A percentile compares a stretch with the other conserved stretches of the same genome.
Evolutionary conservation across 129 eudicot genomes (phyloP).

Genomic region (Chrysanthemum lavandulifolium): DNA sequence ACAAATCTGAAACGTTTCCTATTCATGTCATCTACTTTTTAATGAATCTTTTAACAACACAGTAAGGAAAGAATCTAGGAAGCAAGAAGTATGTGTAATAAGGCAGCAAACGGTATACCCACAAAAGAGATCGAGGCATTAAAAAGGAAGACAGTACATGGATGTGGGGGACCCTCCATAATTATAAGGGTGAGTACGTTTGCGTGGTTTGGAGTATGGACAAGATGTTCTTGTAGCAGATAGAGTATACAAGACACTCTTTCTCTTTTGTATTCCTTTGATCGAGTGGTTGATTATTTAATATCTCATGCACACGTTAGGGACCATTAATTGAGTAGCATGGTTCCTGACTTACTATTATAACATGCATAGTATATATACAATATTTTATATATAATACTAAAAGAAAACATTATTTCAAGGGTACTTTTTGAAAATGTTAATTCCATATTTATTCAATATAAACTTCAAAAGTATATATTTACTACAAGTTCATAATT

Average conservation of each 20-base stretch:
- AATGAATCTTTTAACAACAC: too few relatives aligned
- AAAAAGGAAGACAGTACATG: not conserved
- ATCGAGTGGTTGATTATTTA: not conserved
- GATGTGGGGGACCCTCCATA: not conserved
- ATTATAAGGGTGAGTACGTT: not conserved
- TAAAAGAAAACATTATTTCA: too few relatives aligned
- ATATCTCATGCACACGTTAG: constrained; percentile 5
- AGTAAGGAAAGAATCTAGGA: not conserved
- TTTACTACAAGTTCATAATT: too few relatives aligned
- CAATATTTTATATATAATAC: too few relatives aligned
- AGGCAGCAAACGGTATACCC: not conserved
- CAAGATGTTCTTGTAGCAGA: not conserved
- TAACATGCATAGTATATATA: too few relatives aligned
- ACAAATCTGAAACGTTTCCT: not conserved
- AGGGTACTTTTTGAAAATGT: too few relatives aligned
- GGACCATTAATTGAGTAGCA: not conserved
- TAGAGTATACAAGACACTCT: constrained; percentile 10
- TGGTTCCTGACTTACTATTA: too few relatives aligned
- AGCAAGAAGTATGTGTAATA: not conserved
- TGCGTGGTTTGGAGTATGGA: not conserved
- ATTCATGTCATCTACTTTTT: not conserved
- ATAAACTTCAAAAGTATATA: too few relatives aligned
- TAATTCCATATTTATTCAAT: too few relatives aligned
- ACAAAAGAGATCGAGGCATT: not conserved
- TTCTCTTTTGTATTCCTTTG: not conserved